Conservation (phyloP, 768 basidiomycete genomes). For the Clitopilus hobsonii region DNA sequence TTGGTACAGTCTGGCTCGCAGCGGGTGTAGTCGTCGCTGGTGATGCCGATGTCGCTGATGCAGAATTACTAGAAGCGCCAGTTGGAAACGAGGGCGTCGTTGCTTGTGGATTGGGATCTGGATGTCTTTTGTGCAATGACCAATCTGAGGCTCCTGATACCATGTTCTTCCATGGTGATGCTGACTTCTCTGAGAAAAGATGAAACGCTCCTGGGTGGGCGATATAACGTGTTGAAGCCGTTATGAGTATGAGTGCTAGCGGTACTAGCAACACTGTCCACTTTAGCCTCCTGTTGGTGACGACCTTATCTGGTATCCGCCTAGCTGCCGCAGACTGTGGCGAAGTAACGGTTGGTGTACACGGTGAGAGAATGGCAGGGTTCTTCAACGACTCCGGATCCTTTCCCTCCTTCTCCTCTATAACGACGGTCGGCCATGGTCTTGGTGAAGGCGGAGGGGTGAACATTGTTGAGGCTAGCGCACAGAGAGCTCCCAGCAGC, state of each 20-base stretch:
- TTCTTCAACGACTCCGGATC: constrained; percentile 7
- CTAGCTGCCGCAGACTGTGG: background rate
- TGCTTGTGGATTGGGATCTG: constrained; percentile 16
- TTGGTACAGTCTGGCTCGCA: constrained; percentile 32
- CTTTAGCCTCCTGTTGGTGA: constrained; percentile 36
- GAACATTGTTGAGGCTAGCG: constrained; percentile 6
- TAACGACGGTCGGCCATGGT: background rate
- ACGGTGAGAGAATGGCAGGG: constrained; percentile 3
- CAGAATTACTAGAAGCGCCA: constrained; percentile 8
- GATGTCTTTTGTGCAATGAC: constrained; percentile 40
- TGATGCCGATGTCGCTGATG: constrained; percentile 4
- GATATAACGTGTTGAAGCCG: constrained; percentile 45
- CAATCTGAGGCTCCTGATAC: constrained; percentile 25
- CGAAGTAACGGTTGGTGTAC: constrained; percentile 1
- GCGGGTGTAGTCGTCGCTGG: constrained; percentile 17
- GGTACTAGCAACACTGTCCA: constrained; percentile 57
- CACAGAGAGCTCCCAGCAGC: background rate
- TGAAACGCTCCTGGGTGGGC: constrained; percentile 45
- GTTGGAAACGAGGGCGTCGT: constrained; percentile 5
- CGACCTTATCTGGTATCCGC: constrained; percentile 28
- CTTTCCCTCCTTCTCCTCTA: too few species aligned
- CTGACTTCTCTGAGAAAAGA: constrained; percentile 24
- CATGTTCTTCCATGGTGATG: constrained; percentile 24
- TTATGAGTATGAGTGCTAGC: constrained; percentile 48
- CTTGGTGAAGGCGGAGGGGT: constrained; percentile 11